Evolutionary conservation across 768 basidiomycete species (phyloP).

Genomic region (Coprinopsis sp.): DNA sequence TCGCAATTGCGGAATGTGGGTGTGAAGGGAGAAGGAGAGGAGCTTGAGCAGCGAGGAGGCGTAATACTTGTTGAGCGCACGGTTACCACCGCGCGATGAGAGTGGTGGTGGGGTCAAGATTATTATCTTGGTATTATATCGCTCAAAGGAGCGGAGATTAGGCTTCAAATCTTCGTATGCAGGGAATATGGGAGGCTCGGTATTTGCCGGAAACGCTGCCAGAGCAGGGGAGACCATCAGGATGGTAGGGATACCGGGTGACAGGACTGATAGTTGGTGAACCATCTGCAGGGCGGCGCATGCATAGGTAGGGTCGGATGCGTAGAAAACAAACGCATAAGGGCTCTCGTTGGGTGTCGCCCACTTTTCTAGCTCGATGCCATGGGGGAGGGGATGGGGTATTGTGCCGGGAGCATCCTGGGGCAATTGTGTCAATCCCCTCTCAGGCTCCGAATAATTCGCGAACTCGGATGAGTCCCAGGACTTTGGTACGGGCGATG

Average conservation of each 20-base stretch:
- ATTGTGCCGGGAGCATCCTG: too few species aligned
- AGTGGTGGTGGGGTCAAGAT: background rate
- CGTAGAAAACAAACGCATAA: constrained; percentile 4
- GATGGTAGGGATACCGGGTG: background rate
- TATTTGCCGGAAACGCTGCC: background rate
- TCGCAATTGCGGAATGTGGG: background rate
- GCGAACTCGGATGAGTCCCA: too few species aligned
- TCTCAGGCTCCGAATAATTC: too few species aligned
- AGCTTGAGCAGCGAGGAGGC: background rate
- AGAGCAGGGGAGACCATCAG: background rate
- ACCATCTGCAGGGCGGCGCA: background rate
- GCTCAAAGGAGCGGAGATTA: background rate
- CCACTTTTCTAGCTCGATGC: too few species aligned
- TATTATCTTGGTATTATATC: constrained; percentile 1
- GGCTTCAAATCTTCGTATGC: too few species aligned
- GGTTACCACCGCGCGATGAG: background rate
- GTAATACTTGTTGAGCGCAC: constrained; percentile 4
- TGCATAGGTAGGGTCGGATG: background rate
- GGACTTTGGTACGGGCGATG: too few species aligned
- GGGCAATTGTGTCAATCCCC: too few species aligned
- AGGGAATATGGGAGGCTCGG: background rate
- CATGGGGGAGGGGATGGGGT: too few species aligned
- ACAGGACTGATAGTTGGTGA: background rate
- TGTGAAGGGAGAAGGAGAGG: background rate
- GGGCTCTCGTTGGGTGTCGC: too few species aligned